Conservation (phyloP, 805 yeast species). For the Starmera pachycereana region DNA sequence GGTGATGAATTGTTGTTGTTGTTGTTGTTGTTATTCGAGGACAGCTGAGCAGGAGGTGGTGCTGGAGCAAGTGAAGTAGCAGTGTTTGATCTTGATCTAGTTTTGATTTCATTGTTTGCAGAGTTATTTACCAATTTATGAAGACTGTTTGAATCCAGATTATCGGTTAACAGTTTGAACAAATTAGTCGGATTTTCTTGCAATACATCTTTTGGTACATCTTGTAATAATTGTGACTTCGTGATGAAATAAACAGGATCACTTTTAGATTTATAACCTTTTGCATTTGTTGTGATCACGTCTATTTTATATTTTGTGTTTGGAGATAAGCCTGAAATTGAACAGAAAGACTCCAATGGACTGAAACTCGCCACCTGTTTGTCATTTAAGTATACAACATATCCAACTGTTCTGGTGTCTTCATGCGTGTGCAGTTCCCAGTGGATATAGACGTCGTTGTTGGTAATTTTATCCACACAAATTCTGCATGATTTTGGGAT, state of each 20-base stretch:
- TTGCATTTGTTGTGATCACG: constrained; percentile 29
- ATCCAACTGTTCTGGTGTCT: constrained; percentile 22
- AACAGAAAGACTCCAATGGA: constrained; percentile 27
- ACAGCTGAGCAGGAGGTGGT: not conserved
- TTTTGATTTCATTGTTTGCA: constrained; percentile 9
- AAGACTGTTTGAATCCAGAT: constrained; percentile 20
- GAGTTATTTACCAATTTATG: constrained; percentile 14
- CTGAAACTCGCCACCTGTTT: constrained; percentile 22
- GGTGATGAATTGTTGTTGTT: no score
- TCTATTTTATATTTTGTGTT: constrained; percentile 31
- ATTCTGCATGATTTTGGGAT: constrained; percentile 47
- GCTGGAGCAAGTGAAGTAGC: constrained; percentile 12
- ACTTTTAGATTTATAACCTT: constrained; percentile 30
- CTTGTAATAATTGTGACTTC: constrained; percentile 15
- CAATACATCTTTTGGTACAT: constrained; percentile 11
- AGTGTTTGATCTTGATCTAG: constrained; percentile 28
- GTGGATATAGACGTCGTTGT: constrained; percentile 36
- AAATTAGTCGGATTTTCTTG: constrained; percentile 29
- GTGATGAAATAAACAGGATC: constrained; percentile 32
- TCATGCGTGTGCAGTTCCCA: constrained; percentile 33
- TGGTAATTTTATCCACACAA: constrained; percentile 43
- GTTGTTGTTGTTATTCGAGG: no score
- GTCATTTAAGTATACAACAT: constrained; percentile 30
- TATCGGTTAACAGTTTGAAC: constrained; percentile 24
- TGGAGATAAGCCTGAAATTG: constrained; percentile 22